phyloP scores from a whole-genome alignment of 2,329 filamentous ascomycete genomes.

The Aspergillus ochraceus region DNA sequence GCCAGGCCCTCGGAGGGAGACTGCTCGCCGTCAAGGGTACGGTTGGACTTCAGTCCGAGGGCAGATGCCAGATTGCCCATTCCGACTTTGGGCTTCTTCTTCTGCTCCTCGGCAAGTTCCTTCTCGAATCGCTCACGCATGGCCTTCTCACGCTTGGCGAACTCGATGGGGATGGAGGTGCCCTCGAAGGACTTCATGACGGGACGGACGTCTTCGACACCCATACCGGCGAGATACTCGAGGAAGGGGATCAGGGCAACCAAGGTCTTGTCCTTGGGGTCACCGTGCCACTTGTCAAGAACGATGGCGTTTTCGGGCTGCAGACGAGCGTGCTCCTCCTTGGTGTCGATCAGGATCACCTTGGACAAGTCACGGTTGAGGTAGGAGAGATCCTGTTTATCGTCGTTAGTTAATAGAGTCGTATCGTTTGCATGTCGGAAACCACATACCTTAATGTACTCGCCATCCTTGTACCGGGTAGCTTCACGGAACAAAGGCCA shows the following conservation, averaged over 20 bases:
- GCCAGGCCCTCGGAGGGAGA: conserved; percentile 74
- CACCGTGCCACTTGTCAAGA: conserved; percentile 84
- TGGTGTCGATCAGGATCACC: conserved; percentile 90
- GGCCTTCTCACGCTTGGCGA: conserved; percentile 81
- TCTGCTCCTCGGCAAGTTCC: conserved; percentile 68
- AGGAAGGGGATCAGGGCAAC: conserved; percentile 92
- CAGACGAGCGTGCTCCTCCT: conserved; percentile 74
- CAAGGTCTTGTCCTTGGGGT: conserved; percentile 79
- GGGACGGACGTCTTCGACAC: conserved; percentile 80
- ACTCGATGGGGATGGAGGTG: conserved; percentile 85
- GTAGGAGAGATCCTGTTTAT: conserved; percentile 81
- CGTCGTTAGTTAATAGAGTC: neutral
- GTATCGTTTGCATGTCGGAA: neutral
- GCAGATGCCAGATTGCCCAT: conserved; percentile 69
- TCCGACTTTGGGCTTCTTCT: conserved; percentile 60
- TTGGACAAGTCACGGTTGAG: conserved; percentile 95
- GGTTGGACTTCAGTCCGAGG: conserved; percentile 73
- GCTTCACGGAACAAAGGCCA: conserved; percentile 95
- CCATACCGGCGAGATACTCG: conserved; percentile 95
- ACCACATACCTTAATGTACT: conserved; percentile 84
- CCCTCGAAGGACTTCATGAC: conserved; percentile 87
- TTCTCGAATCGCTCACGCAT: conserved; percentile 83
- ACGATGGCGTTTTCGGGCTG: conserved; percentile 98
- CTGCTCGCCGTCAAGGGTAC: conserved; percentile 64
- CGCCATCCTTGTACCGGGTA: conserved; percentile 93